Evolutionary conservation across 2,329 filamentous ascomycete species (phyloP).

Genomic region (Stagonosporopsis tanaceti): DNA sequence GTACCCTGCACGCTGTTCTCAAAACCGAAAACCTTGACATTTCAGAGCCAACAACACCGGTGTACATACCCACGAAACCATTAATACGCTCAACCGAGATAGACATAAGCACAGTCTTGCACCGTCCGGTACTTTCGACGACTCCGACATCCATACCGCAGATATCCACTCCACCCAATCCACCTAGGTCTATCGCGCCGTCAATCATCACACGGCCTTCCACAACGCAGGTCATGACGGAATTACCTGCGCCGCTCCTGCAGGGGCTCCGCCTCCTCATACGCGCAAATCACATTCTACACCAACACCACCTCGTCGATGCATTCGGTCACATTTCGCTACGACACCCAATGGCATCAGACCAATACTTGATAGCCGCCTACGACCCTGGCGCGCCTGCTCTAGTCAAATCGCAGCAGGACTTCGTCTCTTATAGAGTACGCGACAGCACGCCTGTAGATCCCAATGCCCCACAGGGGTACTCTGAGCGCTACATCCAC

Average conservation of each 20-base stretch:
- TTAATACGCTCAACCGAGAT: background rate
- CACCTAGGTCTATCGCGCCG: constrained; percentile 10
- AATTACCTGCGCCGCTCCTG: constrained; percentile 24
- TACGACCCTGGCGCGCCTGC: constrained; percentile 56
- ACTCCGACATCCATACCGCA: constrained; percentile 15
- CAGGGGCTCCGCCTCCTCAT: constrained; percentile 34
- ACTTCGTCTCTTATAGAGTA: constrained; percentile 59
- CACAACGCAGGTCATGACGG: constrained; percentile 7
- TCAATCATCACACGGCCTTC: constrained; percentile 6
- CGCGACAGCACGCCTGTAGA: constrained; percentile 54
- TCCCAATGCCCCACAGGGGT: constrained; percentile 47
- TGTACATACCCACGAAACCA: constrained; percentile 12
- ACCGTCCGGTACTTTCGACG: constrained; percentile 5
- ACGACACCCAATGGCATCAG: constrained; percentile 55
- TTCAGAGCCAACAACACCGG: constrained; percentile 16
- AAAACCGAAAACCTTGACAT: constrained; percentile 1
- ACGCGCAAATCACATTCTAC: constrained; percentile 58
- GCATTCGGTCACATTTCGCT: constrained; percentile 64
- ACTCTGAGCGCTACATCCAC: constrained; percentile 56
- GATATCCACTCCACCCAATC: constrained; percentile 6
- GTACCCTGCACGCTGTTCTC: constrained; percentile 8
- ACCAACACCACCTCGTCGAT: constrained; percentile 60
- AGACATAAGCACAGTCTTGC: background rate
- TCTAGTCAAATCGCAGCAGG: constrained; percentile 52
- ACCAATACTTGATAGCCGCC: constrained; percentile 59